These are phyloP conservation scores for Zizania latifolia DNA, from an alignment of 176 grass and related monocot species.

Conservation along the genomic window DNA sequence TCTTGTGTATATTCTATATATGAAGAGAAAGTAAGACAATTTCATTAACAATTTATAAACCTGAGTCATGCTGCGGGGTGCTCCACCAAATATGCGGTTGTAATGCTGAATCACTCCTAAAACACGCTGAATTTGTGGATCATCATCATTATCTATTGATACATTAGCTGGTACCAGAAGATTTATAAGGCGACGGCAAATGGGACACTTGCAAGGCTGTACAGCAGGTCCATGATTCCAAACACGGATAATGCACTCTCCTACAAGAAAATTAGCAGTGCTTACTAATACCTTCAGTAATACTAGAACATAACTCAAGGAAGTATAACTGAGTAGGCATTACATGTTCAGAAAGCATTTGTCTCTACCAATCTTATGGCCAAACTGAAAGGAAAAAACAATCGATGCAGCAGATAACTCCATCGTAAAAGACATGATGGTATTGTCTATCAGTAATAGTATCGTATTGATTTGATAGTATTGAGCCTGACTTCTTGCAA, in stretches of 20 bases:
- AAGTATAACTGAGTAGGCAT: background rate
- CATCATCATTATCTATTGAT: constrained; percentile 24
- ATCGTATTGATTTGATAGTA: background rate
- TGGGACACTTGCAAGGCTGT: constrained; percentile 92
- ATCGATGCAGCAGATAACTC: background rate
- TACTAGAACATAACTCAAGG: background rate
- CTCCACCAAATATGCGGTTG: constrained; percentile 69
- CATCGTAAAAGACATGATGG: background rate
- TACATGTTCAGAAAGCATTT: background rate
- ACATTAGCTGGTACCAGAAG: constrained; percentile 67
- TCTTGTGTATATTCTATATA: background rate
- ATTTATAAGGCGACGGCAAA: constrained; percentile 75
- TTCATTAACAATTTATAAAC: constrained; percentile 19
- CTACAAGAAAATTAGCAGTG: constrained; percentile 37
- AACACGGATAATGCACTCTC: constrained; percentile 76
- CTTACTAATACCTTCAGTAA: background rate
- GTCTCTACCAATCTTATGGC: background rate
- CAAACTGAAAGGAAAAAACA: background rate
- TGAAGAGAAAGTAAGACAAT: background rate
- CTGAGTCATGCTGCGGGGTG: constrained; percentile 66
- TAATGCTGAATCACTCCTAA: constrained; percentile 65
- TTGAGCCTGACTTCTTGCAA: background rate
- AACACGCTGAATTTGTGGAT: constrained; percentile 41
- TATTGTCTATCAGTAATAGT: background rate
- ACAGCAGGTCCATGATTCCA: constrained; percentile 71